Evolutionary conservation across 257 asterid genomes (phyloP).

Genomic region (Galeopsis tetrahit): DNA sequence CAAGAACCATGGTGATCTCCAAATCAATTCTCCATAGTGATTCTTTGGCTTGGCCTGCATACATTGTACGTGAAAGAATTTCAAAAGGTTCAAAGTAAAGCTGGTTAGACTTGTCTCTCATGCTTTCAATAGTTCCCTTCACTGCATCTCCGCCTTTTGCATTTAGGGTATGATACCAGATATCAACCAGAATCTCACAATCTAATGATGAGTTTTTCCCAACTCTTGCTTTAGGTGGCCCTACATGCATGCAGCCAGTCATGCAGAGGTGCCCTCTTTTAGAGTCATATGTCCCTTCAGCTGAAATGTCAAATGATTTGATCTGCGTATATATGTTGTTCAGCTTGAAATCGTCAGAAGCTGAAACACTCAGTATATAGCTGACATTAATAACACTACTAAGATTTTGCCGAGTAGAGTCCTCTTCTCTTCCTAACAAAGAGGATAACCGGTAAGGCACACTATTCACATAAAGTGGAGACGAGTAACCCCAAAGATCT

Average conservation of each 20-base stretch:
- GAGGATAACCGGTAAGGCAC: slow-evolving; percentile 33
- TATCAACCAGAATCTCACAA: slow-evolving; percentile 69
- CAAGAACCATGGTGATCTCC: slow-evolving; percentile 81
- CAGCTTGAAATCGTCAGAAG: slow-evolving; percentile 54
- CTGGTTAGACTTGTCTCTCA: slow-evolving; percentile 56
- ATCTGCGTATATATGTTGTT: slow-evolving; percentile 44
- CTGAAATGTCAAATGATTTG: slow-evolving; percentile 58
- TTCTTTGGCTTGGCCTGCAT: slow-evolving; percentile 65
- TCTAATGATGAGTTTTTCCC: slow-evolving; percentile 51
- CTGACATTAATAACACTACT: slow-evolving; percentile 57
- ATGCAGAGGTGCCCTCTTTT: slow-evolving; percentile 78
- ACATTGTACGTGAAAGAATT: slow-evolving; percentile 60
- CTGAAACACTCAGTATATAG: slow-evolving; percentile 52
- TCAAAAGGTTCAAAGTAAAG: slow-evolving; percentile 71
- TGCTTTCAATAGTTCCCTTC: slow-evolving; percentile 79
- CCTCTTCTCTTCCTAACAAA: slow-evolving; percentile 29
- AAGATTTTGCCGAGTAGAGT: slow-evolving; percentile 40
- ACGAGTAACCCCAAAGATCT: slow-evolving; percentile 60
- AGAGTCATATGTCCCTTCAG: slow-evolving; percentile 82
- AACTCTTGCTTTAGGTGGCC: slow-evolving; percentile 40
- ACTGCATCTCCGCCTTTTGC: slow-evolving; percentile 44
- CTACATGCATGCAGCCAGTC: slow-evolving; percentile 75
- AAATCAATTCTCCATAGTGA: slow-evolving; percentile 91
- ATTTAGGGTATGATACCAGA: slow-evolving; percentile 62
- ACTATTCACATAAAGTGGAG: slow-evolving; percentile 67